Evolutionary conservation across 176 grass and related monocot species (phyloP).

Genomic region (Thalia dealbata): DNA sequence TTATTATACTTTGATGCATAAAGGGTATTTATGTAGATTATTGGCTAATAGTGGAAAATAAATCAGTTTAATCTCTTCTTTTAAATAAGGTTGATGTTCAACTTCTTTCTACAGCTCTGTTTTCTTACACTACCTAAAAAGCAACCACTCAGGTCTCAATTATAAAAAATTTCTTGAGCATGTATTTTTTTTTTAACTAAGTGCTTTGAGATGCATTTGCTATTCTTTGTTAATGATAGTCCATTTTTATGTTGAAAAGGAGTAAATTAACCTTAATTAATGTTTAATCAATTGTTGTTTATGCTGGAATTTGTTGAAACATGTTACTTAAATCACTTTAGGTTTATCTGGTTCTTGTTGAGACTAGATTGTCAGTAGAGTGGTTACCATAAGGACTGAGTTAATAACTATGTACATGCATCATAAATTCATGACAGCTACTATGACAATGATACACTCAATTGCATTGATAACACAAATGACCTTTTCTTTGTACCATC

Average conservation of each 20-base stretch:
- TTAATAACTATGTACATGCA: not conserved
- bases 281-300: not conserved
- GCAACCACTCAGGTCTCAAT: not conserved
- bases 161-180: not conserved
- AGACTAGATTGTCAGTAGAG: not conserved
- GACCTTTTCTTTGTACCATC: not conserved
- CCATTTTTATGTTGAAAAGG: not conserved
- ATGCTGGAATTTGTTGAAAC: not conserved
- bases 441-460: too few species aligned
- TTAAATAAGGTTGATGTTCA: too few species aligned
- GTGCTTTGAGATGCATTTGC: not conserved
- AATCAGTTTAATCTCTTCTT: too few species aligned
- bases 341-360: not conserved
- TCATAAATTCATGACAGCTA: not conserved
- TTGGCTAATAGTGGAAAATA: too few species aligned
- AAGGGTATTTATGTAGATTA: too few species aligned
- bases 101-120: not conserved
- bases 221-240: not conserved
- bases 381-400: not conserved
- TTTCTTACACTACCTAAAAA: not conserved
- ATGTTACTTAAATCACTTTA: not conserved
- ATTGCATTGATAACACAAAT: not conserved
- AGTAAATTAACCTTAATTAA: not conserved
- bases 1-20: conserved; percentile 6
- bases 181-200: not conserved